These are phyloP conservation scores for Xylaria sp. DNA, from an alignment of 2,329 filamentous ascomycete genomes.

Conservation along the genomic window DNA sequence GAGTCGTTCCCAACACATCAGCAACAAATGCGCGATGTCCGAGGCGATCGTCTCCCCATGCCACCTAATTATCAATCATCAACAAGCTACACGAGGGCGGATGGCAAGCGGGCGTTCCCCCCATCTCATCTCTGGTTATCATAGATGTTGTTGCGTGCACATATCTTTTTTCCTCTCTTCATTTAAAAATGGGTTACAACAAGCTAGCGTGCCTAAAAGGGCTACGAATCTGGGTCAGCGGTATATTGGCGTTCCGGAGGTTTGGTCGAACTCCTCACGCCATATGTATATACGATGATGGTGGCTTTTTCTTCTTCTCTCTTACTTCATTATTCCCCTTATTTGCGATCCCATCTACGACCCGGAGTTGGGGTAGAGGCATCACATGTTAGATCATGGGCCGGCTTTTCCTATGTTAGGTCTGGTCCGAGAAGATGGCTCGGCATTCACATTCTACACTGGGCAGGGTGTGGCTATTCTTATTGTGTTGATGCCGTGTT, in stretches of 20 bases:
- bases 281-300: slow-evolving; percentile 30
- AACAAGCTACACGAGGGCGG: slow-evolving; percentile 41
- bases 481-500: slow-evolving; percentile 7
- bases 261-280: slow-evolving; percentile 4
- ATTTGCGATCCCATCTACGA: neutral
- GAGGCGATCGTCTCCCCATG: slow-evolving; percentile 41
- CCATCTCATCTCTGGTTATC: slow-evolving; percentile 34
- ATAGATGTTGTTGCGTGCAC: slow-evolving; percentile 7
- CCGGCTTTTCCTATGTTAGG: slow-evolving; percentile 5
- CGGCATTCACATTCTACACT: neutral
- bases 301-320: neutral
- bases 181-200: neutral
- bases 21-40: slow-evolving; percentile 42
- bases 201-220: neutral
- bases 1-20: slow-evolving; percentile 42
- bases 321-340: neutral
- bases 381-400: slow-evolving; percentile 16
- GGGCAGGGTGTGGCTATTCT: neutral
- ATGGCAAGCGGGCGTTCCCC: slow-evolving; percentile 37
- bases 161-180: neutral
- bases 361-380: slow-evolving; percentile 5
- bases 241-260: slow-evolving; percentile 24
- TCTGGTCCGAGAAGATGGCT: neutral
- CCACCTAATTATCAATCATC: slow-evolving; percentile 22
- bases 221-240: slow-evolving; percentile 13